Conservation (phyloP, 148 eudicot species). For the Spergularia marina region DNA sequence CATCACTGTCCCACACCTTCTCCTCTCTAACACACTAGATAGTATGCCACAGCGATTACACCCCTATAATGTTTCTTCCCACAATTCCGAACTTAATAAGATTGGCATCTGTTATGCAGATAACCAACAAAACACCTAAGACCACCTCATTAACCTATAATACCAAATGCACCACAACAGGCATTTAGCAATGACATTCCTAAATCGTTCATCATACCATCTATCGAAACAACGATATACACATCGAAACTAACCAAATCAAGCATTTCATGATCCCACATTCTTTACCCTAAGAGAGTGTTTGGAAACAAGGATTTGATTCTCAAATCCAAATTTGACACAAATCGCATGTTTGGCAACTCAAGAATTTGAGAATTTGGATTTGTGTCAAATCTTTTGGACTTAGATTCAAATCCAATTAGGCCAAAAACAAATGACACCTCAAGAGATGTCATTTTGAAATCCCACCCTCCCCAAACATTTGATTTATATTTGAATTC, state of each 20-base stretch:
- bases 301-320: too few species aligned
- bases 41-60: neutral
- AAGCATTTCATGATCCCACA: constrained; percentile 3
- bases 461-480: too few species aligned
- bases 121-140: neutral
- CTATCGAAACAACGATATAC: neutral
- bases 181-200: neutral
- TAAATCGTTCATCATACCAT: neutral
- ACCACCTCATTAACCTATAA: neutral
- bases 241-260: constrained; percentile 9
- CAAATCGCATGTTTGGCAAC: too few species aligned
- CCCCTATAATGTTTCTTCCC: neutral
- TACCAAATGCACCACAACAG: neutral
- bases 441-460: too few species aligned
- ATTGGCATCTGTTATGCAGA: neutral
- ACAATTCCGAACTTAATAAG: neutral
- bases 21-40: neutral
- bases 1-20: too few species aligned
- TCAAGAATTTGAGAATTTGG: too few species aligned
- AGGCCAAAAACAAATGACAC: too few species aligned
- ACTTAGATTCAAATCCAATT: too few species aligned
- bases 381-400: too few species aligned
- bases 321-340: too few species aligned
- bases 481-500: too few species aligned
- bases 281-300: neutral